A percentile compares a stretch with the other conserved stretches of the same genome.
These are phyloP conservation scores for Citrus unshiu DNA, from an alignment of 345 rosid species.

Conservation along the genomic window DNA sequence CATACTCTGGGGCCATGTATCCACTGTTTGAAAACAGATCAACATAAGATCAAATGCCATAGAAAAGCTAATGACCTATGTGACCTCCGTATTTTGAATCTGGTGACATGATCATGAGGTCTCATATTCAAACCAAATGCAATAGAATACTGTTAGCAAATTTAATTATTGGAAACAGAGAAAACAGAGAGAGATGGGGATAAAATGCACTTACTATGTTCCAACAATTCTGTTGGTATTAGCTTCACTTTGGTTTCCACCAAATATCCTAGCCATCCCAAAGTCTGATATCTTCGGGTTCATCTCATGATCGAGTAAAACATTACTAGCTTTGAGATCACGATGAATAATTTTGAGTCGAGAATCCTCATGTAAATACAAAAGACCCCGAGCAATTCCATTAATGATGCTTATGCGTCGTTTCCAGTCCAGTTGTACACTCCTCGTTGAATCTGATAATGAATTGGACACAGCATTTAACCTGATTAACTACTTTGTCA, in stretches of 20 bases:
- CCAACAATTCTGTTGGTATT: background rate
- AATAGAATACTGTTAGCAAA: no score
- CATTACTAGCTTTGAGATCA: slow-evolving; percentile 20
- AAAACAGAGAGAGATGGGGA: background rate
- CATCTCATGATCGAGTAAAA: background rate
- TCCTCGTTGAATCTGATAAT: background rate
- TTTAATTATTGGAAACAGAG: no score
- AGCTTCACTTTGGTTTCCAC: background rate
- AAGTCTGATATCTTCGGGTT: slow-evolving; percentile 1
- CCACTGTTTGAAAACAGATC: background rate
- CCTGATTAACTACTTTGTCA: background rate
- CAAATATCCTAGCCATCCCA: background rate
- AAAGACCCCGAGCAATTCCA: slow-evolving; percentile 32
- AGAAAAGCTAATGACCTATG: no score
- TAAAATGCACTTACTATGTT: background rate
- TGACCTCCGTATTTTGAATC: no score
- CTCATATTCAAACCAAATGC: no score
- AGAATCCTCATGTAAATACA: slow-evolving; percentile 43
- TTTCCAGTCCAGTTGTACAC: slow-evolving; percentile 13
- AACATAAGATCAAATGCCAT: no score
- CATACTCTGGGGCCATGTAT: background rate
- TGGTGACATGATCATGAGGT: no score
- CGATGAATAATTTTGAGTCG: slow-evolving; percentile 32
- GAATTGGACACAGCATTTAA: no score
- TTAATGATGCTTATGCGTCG: slow-evolving; percentile 28